Percentiles rank a stretch among this genome's conserved stretches.
phyloP scores from a whole-genome alignment of 2,329 filamentous ascomycete species.

The Colletotrichum abscissum region DNA sequence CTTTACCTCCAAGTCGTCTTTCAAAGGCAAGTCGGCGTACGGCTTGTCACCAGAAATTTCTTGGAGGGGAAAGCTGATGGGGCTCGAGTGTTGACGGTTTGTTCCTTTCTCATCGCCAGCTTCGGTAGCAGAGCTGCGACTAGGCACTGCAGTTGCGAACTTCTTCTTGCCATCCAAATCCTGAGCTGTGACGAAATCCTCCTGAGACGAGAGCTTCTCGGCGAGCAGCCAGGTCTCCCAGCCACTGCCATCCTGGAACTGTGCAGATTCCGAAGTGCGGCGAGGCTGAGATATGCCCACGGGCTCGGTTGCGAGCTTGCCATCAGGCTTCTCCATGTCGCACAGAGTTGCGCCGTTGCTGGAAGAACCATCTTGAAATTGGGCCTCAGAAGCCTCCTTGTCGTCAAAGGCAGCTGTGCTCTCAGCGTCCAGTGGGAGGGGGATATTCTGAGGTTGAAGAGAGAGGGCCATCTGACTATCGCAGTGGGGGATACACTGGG shows the following conservation, averaged over 20 bases:
- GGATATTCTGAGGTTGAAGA: background rate
- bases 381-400: background rate
- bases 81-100: too few relatives aligned
- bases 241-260: constrained; percentile 22
- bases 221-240: constrained; percentile 28
- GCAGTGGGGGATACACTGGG: constrained; percentile 18
- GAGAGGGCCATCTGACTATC: constrained; percentile 3
- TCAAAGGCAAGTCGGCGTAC: background rate
- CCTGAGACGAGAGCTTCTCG: constrained; percentile 18
- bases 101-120: too few relatives aligned
- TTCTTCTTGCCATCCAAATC: background rate
- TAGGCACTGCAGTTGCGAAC: background rate
- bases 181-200: background rate
- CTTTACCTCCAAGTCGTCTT: background rate
- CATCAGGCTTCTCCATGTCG: background rate
- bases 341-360: background rate
- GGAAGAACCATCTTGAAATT: background rate
- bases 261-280: constrained; percentile 8
- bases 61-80: background rate
- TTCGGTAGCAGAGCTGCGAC: background rate
- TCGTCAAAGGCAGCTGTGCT: background rate
- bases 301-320: background rate
- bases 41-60: background rate
- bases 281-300: background rate
- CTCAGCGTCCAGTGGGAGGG: background rate